Percentiles rank a stretch among this genome's conserved stretches.
Evolutionary conservation across 345 rosid genomes (phyloP).

Genomic region (Lagerstroemia speciosa): DNA sequence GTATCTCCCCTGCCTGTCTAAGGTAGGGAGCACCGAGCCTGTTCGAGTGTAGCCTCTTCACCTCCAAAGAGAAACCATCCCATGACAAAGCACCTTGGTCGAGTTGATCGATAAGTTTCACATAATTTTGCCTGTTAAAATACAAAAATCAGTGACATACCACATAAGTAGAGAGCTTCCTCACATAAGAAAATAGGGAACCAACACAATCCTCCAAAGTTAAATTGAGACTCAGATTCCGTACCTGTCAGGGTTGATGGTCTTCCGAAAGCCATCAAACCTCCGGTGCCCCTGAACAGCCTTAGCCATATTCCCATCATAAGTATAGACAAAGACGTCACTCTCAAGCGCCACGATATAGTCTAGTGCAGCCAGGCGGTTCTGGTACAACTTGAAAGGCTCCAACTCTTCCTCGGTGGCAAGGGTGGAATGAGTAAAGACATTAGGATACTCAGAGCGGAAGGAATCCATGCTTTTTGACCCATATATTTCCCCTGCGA

Average conservation of each 20-base stretch:
- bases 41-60: slow-evolving; percentile 45
- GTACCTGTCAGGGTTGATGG: slow-evolving; percentile 83
- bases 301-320: slow-evolving; percentile 96
- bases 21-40: slow-evolving; percentile 71
- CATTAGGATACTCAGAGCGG: slow-evolving; percentile 72
- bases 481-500: slow-evolving; percentile 85
- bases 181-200: no score
- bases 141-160: not conserved
- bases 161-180: not conserved
- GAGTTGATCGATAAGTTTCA: slow-evolving; percentile 56
- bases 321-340: slow-evolving; percentile 83
- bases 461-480: slow-evolving; percentile 71
- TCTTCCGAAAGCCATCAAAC: slow-evolving; percentile 78
- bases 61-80: slow-evolving; percentile 67
- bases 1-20: slow-evolving; percentile 53
- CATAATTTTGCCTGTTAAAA: slow-evolving; percentile 55
- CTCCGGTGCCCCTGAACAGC: slow-evolving; percentile 92
- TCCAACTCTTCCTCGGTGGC: slow-evolving; percentile 78
- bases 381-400: slow-evolving; percentile 63
- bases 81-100: slow-evolving; percentile 55
- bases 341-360: slow-evolving; percentile 84
- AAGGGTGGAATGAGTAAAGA: slow-evolving; percentile 64
- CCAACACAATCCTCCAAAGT: no score
- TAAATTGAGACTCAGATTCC: not conserved
- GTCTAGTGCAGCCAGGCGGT: slow-evolving; percentile 90